These are phyloP conservation scores for Fusarium sp. DNA, from an alignment of 2,329 filamentous ascomycete genomes.

Conservation along the genomic window DNA sequence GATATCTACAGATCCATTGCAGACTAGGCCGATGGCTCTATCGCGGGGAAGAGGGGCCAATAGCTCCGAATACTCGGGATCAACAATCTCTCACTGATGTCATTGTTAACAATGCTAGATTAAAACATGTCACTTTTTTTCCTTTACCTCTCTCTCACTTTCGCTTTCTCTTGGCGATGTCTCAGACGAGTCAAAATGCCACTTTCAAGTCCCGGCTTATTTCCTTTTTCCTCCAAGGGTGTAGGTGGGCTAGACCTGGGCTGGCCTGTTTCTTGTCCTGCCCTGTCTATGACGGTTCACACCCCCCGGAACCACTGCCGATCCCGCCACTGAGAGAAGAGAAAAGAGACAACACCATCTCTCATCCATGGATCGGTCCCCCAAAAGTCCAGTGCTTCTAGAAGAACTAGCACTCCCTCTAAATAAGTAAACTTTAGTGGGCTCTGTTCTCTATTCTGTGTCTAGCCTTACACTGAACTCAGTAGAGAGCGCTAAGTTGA, in stretches of 20 bases:
- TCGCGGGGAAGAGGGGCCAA: slow-evolving; percentile 27
- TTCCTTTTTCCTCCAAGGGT: background rate
- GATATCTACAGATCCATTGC: background rate
- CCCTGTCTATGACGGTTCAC: background rate
- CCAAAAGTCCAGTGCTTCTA: slow-evolving; percentile 2
- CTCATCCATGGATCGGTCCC: background rate
- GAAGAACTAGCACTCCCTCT: background rate
- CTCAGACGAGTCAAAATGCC: background rate
- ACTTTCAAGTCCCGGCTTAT: background rate
- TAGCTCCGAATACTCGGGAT: slow-evolving; percentile 20
- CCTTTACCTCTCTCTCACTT: background rate
- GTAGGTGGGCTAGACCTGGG: background rate
- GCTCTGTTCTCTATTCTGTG: background rate
- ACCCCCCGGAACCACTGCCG: background rate
- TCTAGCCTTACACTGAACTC: background rate
- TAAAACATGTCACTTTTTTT: background rate
- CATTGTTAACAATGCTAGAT: background rate
- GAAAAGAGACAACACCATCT: slow-evolving; percentile 32
- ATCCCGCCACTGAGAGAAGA: slow-evolving; percentile 22
- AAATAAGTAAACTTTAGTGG: background rate
- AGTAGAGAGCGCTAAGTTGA: background rate
- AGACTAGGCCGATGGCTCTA: background rate
- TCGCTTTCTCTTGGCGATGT: background rate
- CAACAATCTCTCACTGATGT: slow-evolving; percentile 11
- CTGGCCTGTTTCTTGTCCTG: background rate